Evolutionary conservation across 169 alveolate species (phyloP), one percentile per base, ranked within the genome.

Genomic region (Plasmodium vinckei): DNA sequence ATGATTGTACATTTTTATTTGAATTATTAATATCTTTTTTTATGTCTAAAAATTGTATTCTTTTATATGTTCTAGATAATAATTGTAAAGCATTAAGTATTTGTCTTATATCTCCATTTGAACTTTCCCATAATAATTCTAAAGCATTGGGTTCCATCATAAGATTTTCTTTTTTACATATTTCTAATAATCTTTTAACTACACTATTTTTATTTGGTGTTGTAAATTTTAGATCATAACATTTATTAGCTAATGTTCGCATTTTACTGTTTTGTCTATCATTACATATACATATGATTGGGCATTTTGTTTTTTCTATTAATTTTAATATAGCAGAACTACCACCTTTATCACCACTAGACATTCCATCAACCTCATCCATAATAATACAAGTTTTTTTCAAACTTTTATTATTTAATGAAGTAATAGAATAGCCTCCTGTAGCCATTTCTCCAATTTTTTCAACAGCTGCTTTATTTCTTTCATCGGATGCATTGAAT

Each of bases 281-380:
- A 92, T 98, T 98, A 87, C 99, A 98, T 49, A 98, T 97, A 77
- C 99, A 98, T 70, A 98, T 97, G 17, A 99, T 96, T n/a, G 99
- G 99, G 71, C 98, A 96, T 64, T 95, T 95, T 5, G 99, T 97
- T 57, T 89, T 91, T 84, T 98, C 98, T 3, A 99, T 97, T 42
- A 99, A 95, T 84, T 97, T 94, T 9, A 97, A 95, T 13, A 98
- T 91, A 9, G 99, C 99, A 56, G 96, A 94, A 49, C 97, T 94
- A 1, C 99, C 99, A 5, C 99, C 99, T 54, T 99, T 93, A 88
- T 98, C 99, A 23, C 99, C 98, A 9, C 98, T 98, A 33, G 99
- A 96, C 97, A 98, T 96, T 49, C 99, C 99, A 92, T 98, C 99
- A 27, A 99, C 97, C 93, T 99, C 99, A 88, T 99, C 99, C 99